A percentile compares a stretch with the other conserved stretches of the same genome.
phyloP scores from a whole-genome alignment of 73 alveolate species.

The Tetrahymena thermophila region DNA sequence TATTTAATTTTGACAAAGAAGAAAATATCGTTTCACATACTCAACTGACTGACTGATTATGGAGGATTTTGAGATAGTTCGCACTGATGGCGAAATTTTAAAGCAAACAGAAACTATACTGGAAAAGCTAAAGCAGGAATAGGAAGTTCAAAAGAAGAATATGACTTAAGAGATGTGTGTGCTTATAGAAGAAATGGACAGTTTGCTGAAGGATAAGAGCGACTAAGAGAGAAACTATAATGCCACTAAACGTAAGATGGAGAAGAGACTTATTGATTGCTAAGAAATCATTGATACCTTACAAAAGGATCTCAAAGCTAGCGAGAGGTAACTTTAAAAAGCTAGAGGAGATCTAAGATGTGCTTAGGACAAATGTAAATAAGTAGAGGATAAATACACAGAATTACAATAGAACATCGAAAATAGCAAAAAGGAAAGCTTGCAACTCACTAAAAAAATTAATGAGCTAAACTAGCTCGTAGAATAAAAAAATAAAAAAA shows the following conservation, averaged over 20 bases:
- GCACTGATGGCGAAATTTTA: neutral
- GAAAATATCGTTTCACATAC: neutral
- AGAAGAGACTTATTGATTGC: neutral
- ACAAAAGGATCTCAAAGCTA: neutral
- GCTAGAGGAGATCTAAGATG: neutral
- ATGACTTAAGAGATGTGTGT: neutral
- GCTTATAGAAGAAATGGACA: neutral
- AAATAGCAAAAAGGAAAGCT: neutral
- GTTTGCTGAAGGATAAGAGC: neutral
- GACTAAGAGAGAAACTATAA: neutral
- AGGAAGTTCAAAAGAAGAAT: neutral
- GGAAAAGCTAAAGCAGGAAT: neutral
- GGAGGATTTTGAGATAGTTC: neutral
- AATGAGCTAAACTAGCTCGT: neutral
- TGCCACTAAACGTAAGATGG: neutral
- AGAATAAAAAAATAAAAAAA: neutral
- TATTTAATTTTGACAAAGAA: neutral
- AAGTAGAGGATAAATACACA: neutral
- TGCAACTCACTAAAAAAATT: neutral
- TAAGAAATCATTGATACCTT: neutral
- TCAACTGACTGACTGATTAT: neutral
- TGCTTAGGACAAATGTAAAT: neutral
- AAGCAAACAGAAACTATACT: neutral
- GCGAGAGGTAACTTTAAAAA: neutral
- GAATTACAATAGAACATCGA: neutral